Evolutionary conservation across 345 rosid species (phyloP).

Genomic region (Eucalyptus paniculata): DNA sequence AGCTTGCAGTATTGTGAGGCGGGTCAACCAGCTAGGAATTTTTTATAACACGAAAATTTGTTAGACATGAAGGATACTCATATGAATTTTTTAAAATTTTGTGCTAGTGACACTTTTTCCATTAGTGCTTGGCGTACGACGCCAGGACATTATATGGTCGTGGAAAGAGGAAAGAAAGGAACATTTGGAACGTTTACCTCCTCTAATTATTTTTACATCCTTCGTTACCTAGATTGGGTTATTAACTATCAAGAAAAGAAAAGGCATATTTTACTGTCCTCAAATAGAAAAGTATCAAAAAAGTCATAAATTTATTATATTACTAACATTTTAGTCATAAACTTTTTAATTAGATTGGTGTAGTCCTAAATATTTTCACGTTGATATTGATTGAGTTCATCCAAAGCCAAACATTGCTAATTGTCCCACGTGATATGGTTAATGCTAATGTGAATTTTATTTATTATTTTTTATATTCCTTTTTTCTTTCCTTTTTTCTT

Average conservation of each 20-base stretch:
- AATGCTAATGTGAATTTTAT: too few relatives aligned
- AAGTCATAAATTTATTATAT: too few relatives aligned
- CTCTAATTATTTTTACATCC: neutral
- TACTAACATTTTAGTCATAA: too few relatives aligned
- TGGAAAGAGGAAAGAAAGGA: neutral
- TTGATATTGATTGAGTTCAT: too few relatives aligned
- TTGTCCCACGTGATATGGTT: fast-evolving
- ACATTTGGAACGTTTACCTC: neutral
- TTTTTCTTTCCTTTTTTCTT: fast-evolving
- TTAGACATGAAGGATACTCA: neutral
- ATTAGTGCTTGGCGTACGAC: neutral
- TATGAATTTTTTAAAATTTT: neutral
- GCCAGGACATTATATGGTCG: neutral
- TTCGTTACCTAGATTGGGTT: neutral
- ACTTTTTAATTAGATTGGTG: too few relatives aligned
- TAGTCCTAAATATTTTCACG: too few relatives aligned
- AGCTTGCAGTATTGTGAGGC: too few relatives aligned
- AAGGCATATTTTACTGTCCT: neutral
- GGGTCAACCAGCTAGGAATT: too few relatives aligned
- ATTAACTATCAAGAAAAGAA: neutral
- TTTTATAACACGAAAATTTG: neutral
- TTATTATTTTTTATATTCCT: too few relatives aligned
- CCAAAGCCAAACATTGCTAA: fast-evolving
- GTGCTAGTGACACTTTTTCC: neutral
- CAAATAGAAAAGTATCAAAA: too few relatives aligned